A percentile compares a stretch with the other conserved stretches of the same genome.
These are phyloP conservation scores for Gossypium turneri DNA, from an alignment of 345 rosid species.

Conservation along the genomic window DNA sequence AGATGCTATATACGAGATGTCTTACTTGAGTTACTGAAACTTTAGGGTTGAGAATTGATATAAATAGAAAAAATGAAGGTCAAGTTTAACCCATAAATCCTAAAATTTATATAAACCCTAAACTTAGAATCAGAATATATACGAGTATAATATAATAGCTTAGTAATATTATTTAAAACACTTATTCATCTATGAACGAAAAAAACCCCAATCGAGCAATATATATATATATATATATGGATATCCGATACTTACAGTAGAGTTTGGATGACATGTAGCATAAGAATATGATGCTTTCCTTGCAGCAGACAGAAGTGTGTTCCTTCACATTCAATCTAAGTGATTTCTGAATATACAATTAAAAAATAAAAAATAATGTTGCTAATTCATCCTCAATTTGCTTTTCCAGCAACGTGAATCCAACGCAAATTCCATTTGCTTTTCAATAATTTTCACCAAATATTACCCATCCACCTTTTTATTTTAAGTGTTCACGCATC, in stretches of 20 bases:
- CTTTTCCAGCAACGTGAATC: not conserved
- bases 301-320: not conserved
- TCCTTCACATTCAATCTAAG: not conserved
- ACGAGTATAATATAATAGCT: too few relatives aligned
- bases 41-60: not conserved
- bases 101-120: not conserved
- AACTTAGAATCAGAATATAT: not conserved
- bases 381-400: not conserved
- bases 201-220: too few relatives aligned
- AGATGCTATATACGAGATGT: not conserved
- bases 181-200: too few relatives aligned
- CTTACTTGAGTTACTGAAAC: not conserved
- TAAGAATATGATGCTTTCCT: not conserved
- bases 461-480: too few relatives aligned
- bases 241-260: too few relatives aligned
- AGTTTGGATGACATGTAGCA: too few relatives aligned
- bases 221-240: too few relatives aligned
- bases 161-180: too few relatives aligned
- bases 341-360: not conserved
- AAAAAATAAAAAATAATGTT: not conserved
- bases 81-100: not conserved
- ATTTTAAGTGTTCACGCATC: not conserved
- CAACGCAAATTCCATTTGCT: not conserved
- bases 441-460: not conserved
- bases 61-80: not conserved